These are phyloP conservation scores for Metschnikowia baotianmanensis DNA, from an alignment of 805 yeast genomes.

Conservation along the genomic window DNA sequence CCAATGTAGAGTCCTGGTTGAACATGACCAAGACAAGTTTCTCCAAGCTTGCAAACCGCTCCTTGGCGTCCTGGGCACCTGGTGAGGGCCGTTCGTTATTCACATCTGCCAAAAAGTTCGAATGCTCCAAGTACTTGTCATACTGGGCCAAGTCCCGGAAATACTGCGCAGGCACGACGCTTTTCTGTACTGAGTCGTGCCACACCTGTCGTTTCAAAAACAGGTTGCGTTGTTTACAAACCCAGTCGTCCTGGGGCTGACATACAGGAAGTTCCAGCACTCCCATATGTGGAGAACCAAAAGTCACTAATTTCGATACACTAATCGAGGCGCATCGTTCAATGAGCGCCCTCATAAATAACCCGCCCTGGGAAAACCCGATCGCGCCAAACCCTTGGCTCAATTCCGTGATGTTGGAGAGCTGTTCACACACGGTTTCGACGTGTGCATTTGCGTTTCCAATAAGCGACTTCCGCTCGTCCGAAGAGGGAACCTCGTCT, in stretches of 20 bases:
- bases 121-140: constrained; percentile 52
- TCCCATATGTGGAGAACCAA: constrained; percentile 83
- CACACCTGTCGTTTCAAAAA: constrained; percentile 61
- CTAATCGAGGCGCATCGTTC: constrained; percentile 49
- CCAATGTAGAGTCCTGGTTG: constrained; percentile 60
- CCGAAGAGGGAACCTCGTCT: constrained; percentile 48
- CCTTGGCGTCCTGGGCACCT: constrained; percentile 39
- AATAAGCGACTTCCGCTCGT: constrained; percentile 52
- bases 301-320: constrained; percentile 58
- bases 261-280: constrained; percentile 67
- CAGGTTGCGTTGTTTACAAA: constrained; percentile 55
- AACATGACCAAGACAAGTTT: constrained; percentile 61
- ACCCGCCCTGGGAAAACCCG: constrained; percentile 84
- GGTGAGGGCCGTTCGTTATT: constrained; percentile 54
- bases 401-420: constrained; percentile 46
- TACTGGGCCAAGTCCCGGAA: constrained; percentile 60
- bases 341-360: constrained; percentile 66
- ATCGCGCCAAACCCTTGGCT: constrained; percentile 62
- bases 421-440: constrained; percentile 52
- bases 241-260: constrained; percentile 47
- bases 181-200: constrained; percentile 51
- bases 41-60: constrained; percentile 44
- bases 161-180: constrained; percentile 71
- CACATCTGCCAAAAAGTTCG: constrained; percentile 59
- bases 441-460: constrained; percentile 61